phyloP scores from a whole-genome alignment of 768 basidiomycete species.

The Suillus subluteus region DNA sequence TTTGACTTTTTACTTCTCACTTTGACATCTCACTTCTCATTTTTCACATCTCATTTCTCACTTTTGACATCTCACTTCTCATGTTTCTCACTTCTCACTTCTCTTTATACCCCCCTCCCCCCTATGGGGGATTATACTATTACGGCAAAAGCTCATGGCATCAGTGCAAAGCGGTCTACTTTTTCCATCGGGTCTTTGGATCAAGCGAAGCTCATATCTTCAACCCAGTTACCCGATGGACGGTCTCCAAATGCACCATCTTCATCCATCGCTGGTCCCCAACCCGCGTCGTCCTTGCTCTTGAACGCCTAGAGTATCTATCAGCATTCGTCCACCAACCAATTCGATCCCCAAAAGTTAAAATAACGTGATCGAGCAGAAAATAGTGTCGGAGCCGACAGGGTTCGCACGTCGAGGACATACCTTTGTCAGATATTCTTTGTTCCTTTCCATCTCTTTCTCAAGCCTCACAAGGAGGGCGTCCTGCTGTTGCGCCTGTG shows the following conservation, averaged over 20 bases:
- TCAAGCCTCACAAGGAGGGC: conserved; percentile 27
- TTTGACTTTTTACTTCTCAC: too few relatives aligned
- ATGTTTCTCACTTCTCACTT: too few relatives aligned
- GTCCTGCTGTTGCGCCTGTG: conserved; percentile 53
- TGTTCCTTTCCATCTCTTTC: conserved; percentile 54
- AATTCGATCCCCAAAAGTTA: neutral
- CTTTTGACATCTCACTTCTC: too few relatives aligned
- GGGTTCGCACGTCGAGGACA: conserved; percentile 14
- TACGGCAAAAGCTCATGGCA: too few relatives aligned
- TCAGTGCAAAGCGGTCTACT: neutral
- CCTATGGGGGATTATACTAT: too few relatives aligned
- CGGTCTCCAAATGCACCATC: conserved; percentile 23
- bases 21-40: too few relatives aligned
- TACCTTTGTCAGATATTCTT: conserved; percentile 77
- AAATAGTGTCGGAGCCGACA: conserved; percentile 1
- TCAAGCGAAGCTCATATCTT: conserved; percentile 27
- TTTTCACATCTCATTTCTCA: too few relatives aligned
- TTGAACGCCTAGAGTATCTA: conserved; percentile 31
- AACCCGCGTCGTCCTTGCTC: conserved; percentile 30
- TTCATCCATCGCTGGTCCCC: conserved; percentile 32
- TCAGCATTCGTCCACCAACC: neutral
- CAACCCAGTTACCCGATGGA: conserved; percentile 26
- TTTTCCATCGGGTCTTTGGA: neutral
- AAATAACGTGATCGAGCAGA: neutral
- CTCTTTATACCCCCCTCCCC: too few relatives aligned